phyloP scores from a whole-genome alignment of 2,329 filamentous ascomycete species.

The Paecilomyces sp. region DNA sequence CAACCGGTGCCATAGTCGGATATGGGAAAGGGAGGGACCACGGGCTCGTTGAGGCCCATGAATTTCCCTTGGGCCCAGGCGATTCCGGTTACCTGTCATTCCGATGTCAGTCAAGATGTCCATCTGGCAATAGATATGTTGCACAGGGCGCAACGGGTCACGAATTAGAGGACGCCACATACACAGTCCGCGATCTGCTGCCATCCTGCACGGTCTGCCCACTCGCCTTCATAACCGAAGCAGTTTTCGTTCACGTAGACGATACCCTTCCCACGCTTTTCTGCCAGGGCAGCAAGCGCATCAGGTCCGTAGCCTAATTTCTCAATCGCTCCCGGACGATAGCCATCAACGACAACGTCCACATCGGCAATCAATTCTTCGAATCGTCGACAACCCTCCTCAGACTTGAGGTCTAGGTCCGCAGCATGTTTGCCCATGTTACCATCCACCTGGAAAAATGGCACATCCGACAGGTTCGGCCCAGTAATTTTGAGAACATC shows the following conservation, averaged over 20 bases:
- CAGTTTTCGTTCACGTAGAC: constrained; percentile 67
- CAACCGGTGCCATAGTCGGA: constrained; percentile 63
- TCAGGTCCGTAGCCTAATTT: constrained; percentile 56
- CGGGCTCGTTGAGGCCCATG: constrained; percentile 30
- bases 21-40: constrained; percentile 46
- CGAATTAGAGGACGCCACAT: constrained; percentile 20
- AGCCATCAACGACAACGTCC: constrained; percentile 63
- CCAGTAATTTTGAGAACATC: constrained; percentile 67
- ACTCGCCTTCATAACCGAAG: constrained; percentile 59
- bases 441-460: constrained; percentile 65
- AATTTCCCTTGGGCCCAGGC: constrained; percentile 37
- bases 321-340: constrained; percentile 59
- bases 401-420: constrained; percentile 55
- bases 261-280: constrained; percentile 53
- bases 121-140: neutral
- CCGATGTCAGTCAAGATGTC: neutral
- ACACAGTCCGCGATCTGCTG: constrained; percentile 65
- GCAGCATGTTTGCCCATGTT: constrained; percentile 64
- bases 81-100: constrained; percentile 32
- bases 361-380: constrained; percentile 54
- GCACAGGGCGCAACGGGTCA: neutral
- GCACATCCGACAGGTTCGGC: constrained; percentile 60
- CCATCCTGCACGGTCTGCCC: constrained; percentile 60
- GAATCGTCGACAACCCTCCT: constrained; percentile 48
- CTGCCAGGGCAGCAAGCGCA: constrained; percentile 47